These are phyloP conservation scores for Acanthamoeba royreba DNA, from an alignment of 208 protist genomes.

Conservation along the genomic window DNA sequence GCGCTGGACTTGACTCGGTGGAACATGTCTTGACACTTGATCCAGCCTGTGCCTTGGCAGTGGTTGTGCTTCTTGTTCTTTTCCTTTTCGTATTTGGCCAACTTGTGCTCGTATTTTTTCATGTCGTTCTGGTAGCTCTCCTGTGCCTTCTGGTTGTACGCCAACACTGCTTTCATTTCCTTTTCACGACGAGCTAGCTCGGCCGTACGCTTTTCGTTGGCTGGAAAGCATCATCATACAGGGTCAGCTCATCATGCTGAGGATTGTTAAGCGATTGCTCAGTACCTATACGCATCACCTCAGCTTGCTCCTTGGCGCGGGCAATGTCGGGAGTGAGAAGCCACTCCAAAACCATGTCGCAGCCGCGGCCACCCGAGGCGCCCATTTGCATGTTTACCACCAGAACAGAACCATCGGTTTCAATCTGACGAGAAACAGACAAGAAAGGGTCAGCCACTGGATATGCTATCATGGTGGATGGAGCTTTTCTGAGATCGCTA, in stretches of 20 bases:
- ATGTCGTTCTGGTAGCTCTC: not conserved
- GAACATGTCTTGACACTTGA: not conserved
- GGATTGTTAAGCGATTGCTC: not conserved
- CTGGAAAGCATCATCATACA: not conserved
- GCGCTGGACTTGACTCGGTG: not conserved
- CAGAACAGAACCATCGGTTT: not conserved
- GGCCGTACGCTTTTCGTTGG: not conserved
- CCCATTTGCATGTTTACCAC: not conserved
- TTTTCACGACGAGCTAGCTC: not conserved
- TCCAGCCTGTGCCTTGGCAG: not conserved
- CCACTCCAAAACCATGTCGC: not conserved
- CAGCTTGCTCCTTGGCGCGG: not conserved
- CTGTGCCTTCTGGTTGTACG: not conserved
- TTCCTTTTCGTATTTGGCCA: not conserved
- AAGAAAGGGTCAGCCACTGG: no score
- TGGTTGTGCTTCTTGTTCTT: not conserved
- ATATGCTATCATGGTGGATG: no score
- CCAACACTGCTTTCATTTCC: not conserved
- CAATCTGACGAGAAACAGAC: no score
- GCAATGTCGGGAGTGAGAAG: not conserved
- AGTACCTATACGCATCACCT: not conserved
- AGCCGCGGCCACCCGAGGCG: not conserved
- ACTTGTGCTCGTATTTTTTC: not conserved
- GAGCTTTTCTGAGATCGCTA: not conserved
- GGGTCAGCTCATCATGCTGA: no score